Evolutionary conservation across 1,139 yeast species (phyloP).

Genomic region (Kodamaea derodonti): DNA sequence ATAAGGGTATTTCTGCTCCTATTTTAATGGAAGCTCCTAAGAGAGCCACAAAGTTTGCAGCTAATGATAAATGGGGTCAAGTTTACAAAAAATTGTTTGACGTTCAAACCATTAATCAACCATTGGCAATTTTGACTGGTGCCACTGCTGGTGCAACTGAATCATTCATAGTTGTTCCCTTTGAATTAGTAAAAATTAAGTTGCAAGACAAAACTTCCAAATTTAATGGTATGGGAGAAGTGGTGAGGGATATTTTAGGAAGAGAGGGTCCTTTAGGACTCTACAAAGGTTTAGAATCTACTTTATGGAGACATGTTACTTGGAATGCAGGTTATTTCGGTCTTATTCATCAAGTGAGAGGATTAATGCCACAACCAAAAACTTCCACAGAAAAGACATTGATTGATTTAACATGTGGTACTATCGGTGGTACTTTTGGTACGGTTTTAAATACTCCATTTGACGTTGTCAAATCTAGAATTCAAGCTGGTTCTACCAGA

Average conservation of each 20-base stretch:
- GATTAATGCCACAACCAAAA: slow-evolving; percentile 73
- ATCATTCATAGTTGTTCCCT: slow-evolving; percentile 94
- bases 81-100: slow-evolving; percentile 74
- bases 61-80: slow-evolving; percentile 96
- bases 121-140: slow-evolving; percentile 86
- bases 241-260: slow-evolving; percentile 65
- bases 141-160: slow-evolving; percentile 99
- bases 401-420: slow-evolving; percentile 87
- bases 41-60: slow-evolving; percentile 96
- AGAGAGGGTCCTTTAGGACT: slow-evolving; percentile 78
- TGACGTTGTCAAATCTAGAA: slow-evolving; percentile 96
- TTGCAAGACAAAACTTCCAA: slow-evolving; percentile 84
- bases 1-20: slow-evolving; percentile 94
- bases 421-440: slow-evolving; percentile 96
- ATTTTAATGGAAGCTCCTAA: slow-evolving; percentile 99
- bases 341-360: slow-evolving; percentile 81
- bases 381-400: slow-evolving; percentile 66
- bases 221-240: slow-evolving; percentile 85
- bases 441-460: slow-evolving; percentile 92
- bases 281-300: slow-evolving; percentile 94
- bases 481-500: slow-evolving; percentile 83
- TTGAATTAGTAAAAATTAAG: slow-evolving; percentile 83
- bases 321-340: slow-evolving; percentile 99
- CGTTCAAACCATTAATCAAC: slow-evolving; percentile 67
- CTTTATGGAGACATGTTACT: slow-evolving; percentile 91